Conservation (phyloP, 1,284 basidiomycete genomes). For the Boletus mariae region DNA sequence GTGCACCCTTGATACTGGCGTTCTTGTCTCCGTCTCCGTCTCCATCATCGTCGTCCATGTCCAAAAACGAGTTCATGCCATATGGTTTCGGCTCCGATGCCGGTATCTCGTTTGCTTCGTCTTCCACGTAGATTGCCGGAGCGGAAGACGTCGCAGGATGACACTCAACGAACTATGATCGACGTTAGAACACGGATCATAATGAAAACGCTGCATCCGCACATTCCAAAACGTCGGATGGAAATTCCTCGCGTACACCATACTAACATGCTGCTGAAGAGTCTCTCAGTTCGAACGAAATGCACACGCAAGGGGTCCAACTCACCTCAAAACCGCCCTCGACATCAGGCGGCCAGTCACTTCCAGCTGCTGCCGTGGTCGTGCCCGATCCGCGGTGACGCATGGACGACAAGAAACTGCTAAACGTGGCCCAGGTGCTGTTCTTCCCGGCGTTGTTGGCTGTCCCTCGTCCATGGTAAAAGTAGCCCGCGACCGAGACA, state of each 20-base stretch:
- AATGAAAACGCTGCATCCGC: not conserved
- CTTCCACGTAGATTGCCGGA: slow-evolving; percentile 24
- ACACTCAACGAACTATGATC: slow-evolving; percentile 15
- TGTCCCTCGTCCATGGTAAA: slow-evolving; percentile 7
- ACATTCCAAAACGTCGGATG: slow-evolving; percentile 28
- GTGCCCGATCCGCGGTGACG: not conserved
- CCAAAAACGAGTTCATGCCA: slow-evolving; percentile 18
- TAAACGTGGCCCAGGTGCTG: slow-evolving; percentile 11
- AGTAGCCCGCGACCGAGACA: slow-evolving; percentile 17
- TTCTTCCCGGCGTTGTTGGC: not conserved
- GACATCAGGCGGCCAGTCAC: not conserved
- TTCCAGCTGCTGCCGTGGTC: not conserved
- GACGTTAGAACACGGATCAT: not conserved
- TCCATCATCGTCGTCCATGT: not conserved
- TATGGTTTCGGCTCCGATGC: not conserved
- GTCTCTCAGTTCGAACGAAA: slow-evolving; percentile 1
- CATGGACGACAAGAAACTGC: slow-evolving; percentile 11
- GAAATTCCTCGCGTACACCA: slow-evolving; percentile 24
- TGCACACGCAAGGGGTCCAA: not conserved
- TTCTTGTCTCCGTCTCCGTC: slow-evolving; percentile 7
- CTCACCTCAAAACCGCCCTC: slow-evolving; percentile 10
- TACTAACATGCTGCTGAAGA: slow-evolving; percentile 14
- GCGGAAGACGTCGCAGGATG: slow-evolving; percentile 16
- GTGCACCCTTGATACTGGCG: not conserved
- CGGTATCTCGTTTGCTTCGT: slow-evolving; percentile 11